Conservation (phyloP, 1,139 yeast species). For the Kurtzmaniella quercitrusa region DNA sequence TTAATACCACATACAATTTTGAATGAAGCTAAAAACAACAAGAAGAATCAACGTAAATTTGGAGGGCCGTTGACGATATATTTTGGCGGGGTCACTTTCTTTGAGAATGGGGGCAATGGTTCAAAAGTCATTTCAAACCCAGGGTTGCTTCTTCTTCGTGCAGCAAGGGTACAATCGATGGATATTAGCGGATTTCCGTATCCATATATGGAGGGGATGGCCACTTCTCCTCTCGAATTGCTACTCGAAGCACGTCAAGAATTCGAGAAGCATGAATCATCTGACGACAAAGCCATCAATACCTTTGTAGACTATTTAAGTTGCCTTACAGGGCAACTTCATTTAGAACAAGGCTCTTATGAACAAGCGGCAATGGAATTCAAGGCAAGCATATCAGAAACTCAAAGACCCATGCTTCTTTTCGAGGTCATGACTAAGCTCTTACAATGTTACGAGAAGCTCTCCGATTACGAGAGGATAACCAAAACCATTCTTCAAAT, state of each 20-base stretch:
- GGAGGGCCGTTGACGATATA: constrained; percentile 12
- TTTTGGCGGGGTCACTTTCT: constrained; percentile 33
- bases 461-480: neutral
- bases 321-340: constrained; percentile 48
- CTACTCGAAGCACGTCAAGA: neutral
- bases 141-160: constrained; percentile 24
- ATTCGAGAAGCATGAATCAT: constrained; percentile 6
- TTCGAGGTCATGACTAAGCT: constrained; percentile 7
- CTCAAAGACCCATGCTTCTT: neutral
- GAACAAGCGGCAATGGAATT: constrained; percentile 29
- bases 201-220: neutral
- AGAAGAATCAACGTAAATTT: constrained; percentile 7
- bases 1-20: constrained; percentile 41
- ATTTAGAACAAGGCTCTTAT: constrained; percentile 22
- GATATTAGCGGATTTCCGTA: constrained; percentile 6
- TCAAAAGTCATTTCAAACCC: constrained; percentile 27
- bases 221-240: neutral
- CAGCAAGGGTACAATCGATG: constrained; percentile 13
- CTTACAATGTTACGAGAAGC: constrained; percentile 10
- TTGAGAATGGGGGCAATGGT: constrained; percentile 15
- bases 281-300: constrained; percentile 21
- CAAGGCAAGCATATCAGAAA: constrained; percentile 12
- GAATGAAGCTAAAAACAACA: constrained; percentile 20
- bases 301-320: constrained; percentile 38
- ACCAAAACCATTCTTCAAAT: neutral